These are phyloP conservation scores for Boletellus deceptivus DNA, from an alignment of 1,284 basidiomycete genomes.

Conservation along the genomic window DNA sequence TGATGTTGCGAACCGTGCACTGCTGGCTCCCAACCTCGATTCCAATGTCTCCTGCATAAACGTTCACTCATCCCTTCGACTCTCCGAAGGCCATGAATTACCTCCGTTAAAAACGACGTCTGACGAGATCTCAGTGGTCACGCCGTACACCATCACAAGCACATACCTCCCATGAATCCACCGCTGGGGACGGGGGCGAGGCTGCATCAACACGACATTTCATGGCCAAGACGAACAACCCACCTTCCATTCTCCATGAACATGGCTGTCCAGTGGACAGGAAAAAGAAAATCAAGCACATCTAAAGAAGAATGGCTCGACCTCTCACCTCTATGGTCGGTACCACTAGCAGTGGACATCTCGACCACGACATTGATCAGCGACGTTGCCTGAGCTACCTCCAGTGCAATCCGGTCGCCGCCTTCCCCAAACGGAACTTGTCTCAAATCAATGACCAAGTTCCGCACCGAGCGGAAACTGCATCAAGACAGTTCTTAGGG, in stretches of 20 bases:
- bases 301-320: conserved; percentile 8
- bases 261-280: conserved; percentile 40
- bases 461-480: conserved; percentile 44
- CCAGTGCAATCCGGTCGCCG: conserved; percentile 70
- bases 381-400: conserved; percentile 76
- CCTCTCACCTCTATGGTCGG: conserved; percentile 43
- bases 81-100: background rate
- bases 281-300: conserved; percentile 37
- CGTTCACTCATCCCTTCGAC: background rate
- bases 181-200: conserved; percentile 34
- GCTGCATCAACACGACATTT: conserved; percentile 23
- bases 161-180: conserved; percentile 53
- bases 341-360: conserved; percentile 44
- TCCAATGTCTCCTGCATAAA: conserved; percentile 39
- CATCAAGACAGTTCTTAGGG: background rate
- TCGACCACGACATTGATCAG: conserved; percentile 53
- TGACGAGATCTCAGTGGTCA: conserved; percentile 32
- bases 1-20: conserved; percentile 54
- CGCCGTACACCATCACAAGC: background rate
- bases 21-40: conserved; percentile 53
- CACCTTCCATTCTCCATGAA: conserved; percentile 62
- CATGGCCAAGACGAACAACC: conserved; percentile 31
- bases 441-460: conserved; percentile 47
- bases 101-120: conserved; percentile 53
- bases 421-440: conserved; percentile 46